Conservation (phyloP, 306 rosid genomes). For the Albizia julibrissin region DNA sequence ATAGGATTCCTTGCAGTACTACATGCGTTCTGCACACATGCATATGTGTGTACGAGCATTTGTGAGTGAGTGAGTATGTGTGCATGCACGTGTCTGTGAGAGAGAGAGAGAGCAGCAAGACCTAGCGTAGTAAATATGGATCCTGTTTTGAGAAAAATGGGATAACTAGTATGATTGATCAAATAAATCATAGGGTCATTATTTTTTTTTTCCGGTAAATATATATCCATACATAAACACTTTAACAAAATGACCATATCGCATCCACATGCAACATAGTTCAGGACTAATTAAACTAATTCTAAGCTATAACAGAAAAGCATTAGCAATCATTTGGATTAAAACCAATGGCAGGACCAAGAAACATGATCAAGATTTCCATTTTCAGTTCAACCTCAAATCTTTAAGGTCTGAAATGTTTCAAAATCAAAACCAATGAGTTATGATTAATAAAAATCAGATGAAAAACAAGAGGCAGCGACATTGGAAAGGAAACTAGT, state of each 20-base stretch:
- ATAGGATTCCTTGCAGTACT: background rate
- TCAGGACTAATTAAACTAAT: conserved; percentile 17
- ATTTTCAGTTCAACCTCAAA: conserved; percentile 21
- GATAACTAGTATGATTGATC: background rate
- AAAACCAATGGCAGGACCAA: conserved; percentile 23
- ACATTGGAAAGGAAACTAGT: background rate
- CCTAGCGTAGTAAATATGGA: background rate
- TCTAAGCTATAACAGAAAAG: background rate
- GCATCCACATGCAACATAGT: background rate
- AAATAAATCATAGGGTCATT: background rate
- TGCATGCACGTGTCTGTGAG: no score
- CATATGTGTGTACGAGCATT: background rate
- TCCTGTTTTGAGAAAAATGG: background rate
- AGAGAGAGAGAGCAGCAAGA: background rate
- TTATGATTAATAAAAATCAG: conserved; percentile 6
- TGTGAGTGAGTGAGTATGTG: background rate
- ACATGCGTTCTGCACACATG: background rate
- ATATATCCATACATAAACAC: background rate
- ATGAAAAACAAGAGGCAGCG: background rate
- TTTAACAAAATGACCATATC: background rate
- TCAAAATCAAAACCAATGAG: background rate
- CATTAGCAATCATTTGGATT: conserved; percentile 7
- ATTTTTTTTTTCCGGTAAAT: background rate
- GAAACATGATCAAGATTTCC: conserved; percentile 19
- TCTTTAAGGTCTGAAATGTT: background rate